Evolutionary conservation across 2,329 filamentous ascomycete genomes (phyloP).

Genomic region (Ilyonectria destructans): DNA sequence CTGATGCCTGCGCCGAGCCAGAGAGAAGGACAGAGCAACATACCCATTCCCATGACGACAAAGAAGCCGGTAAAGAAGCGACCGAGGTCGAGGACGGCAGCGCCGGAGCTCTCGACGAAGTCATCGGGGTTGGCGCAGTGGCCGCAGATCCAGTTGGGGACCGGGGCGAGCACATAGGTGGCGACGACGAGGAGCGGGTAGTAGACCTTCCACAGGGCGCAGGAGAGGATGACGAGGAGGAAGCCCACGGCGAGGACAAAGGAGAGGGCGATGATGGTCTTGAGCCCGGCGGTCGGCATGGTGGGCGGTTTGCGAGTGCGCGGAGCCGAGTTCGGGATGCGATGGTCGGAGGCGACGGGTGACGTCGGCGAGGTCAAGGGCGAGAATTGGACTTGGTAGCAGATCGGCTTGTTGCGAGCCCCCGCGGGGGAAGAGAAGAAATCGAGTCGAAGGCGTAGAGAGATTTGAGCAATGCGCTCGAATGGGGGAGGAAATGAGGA

Average conservation of each 20-base stretch:
- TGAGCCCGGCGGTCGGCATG: constrained; percentile 88
- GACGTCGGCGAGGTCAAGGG: constrained; percentile 31
- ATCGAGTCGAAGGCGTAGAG: not conserved
- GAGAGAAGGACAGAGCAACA: constrained; percentile 56
- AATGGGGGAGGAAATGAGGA: not conserved
- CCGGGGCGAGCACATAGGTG: constrained; percentile 92
- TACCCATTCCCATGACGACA: constrained; percentile 97
- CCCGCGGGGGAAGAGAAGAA: constrained; percentile 24
- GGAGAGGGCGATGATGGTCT: constrained; percentile 98
- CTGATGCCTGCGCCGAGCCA: not conserved
- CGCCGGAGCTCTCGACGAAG: constrained; percentile 89
- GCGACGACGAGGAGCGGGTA: constrained; percentile 95
- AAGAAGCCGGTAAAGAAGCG: constrained; percentile 96
- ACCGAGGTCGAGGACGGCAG: constrained; percentile 91
- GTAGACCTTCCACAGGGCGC: constrained; percentile 95
- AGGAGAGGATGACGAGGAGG: constrained; percentile 98
- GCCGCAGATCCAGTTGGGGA: constrained; percentile 97
- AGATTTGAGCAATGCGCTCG: constrained; percentile 13
- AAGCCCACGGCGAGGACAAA: constrained; percentile 99
- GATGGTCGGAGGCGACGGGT: constrained; percentile 12
- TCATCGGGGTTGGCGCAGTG: constrained; percentile 94
- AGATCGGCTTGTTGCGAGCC: constrained; percentile 17
- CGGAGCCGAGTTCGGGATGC: constrained; percentile 1
- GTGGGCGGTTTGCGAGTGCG: constrained; percentile 51
- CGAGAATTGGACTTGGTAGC: constrained; percentile 9